A percentile compares a stretch with the other conserved stretches of the same genome.
phyloP scores from a whole-genome alignment of 345 rosid species.

The Gossypium stocksii region DNA sequence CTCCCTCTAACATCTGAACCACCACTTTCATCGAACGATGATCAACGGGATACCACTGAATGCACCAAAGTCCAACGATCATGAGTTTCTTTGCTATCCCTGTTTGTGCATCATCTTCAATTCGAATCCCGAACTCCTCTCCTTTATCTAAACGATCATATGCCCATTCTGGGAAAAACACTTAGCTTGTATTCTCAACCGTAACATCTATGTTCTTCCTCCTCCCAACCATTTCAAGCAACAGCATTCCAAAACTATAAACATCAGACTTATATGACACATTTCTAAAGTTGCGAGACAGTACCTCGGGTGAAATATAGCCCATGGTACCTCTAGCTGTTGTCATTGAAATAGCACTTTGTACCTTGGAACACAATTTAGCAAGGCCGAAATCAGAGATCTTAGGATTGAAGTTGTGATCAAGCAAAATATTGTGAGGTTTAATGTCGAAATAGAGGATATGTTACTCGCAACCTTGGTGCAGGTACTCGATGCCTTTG shows the following conservation, averaged over 20 bases:
- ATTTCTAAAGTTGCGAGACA: not conserved
- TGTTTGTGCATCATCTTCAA: not conserved
- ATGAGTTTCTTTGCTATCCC: not conserved
- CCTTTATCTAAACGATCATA: not conserved
- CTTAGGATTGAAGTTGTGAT: not conserved
- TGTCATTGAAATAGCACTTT: not conserved
- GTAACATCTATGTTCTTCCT: not conserved
- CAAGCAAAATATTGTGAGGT: slow-evolving; percentile 4
- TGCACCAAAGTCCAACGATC: not conserved
- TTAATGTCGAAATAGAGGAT: slow-evolving; percentile 2
- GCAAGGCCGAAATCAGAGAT: not conserved
- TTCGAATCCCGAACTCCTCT: not conserved
- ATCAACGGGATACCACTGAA: not conserved
- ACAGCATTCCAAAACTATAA: not conserved
- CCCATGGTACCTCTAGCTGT: not conserved
- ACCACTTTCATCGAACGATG: slow-evolving; percentile 1
- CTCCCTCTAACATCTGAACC: slow-evolving; percentile 9
- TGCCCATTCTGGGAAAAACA: slow-evolving; percentile 7
- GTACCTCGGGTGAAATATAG: not conserved
- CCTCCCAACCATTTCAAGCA: slow-evolving; percentile 2
- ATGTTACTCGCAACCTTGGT: not conserved
- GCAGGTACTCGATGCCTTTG: not conserved
- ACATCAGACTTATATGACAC: not conserved
- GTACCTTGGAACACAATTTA: not conserved
- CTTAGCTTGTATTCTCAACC: not conserved